These are phyloP conservation scores for Articulospora tetracladia DNA, from an alignment of 495 filamentous ascomycete species.

Conservation along the genomic window DNA sequence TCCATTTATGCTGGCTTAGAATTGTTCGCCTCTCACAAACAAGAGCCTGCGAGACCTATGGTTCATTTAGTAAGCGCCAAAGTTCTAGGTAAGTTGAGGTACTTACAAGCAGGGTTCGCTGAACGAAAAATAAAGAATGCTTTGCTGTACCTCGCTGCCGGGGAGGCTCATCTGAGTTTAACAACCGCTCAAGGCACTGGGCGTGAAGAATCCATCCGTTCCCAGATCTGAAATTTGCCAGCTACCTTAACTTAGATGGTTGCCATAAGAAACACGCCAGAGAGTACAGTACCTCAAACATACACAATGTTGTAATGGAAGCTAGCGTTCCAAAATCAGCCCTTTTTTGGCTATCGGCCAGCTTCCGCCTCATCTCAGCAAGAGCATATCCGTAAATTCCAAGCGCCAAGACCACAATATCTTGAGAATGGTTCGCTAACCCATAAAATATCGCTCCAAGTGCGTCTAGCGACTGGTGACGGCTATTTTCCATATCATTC, in stretches of 20 bases:
- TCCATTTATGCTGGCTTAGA: neutral
- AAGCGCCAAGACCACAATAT: neutral
- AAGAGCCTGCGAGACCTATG: neutral
- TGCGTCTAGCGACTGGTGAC: neutral
- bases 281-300: neutral
- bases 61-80: neutral
- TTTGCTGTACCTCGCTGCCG: neutral
- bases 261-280: neutral
- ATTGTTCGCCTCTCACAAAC: neutral
- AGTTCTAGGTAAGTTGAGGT: neutral
- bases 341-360: neutral
- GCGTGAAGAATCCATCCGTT: neutral
- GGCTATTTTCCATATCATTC: neutral
- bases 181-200: neutral
- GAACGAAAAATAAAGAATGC: neutral
- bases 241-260: neutral
- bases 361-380: neutral
- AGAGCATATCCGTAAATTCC: neutral
- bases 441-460: neutral
- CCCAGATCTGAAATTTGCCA: neutral
- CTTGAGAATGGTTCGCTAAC: neutral
- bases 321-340: neutral
- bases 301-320: neutral
- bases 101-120: neutral
- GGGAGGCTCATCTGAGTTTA: neutral